Conservation (phyloP, 2,329 filamentous ascomycete genomes). For the Davidsoniella neocaledoniae region DNA sequence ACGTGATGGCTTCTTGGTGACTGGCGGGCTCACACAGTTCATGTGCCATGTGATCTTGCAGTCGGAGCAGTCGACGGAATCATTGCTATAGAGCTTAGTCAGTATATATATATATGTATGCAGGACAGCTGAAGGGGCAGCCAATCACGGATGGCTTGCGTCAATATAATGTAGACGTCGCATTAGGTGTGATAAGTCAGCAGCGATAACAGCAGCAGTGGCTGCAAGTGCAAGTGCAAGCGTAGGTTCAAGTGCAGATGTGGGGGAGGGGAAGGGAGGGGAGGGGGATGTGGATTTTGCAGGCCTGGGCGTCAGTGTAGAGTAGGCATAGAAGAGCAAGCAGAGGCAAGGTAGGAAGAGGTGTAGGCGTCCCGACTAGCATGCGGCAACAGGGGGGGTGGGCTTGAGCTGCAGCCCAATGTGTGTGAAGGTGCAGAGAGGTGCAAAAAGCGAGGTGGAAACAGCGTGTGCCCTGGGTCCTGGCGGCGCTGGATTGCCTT, state of each 20-base stretch:
- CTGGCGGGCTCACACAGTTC: slow-evolving; percentile 83
- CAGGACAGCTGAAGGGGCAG: too few relatives aligned
- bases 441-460: too few relatives aligned
- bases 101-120: background rate
- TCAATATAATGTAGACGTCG: too few relatives aligned
- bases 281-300: too few relatives aligned
- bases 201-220: background rate
- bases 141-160: too few relatives aligned
- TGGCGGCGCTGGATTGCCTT: too few relatives aligned
- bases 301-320: too few relatives aligned
- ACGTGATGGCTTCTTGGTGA: slow-evolving; percentile 89
- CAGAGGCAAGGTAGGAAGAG: background rate
- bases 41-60: slow-evolving; percentile 95
- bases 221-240: background rate
- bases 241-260: too few relatives aligned
- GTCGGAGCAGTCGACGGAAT: slow-evolving; percentile 93
- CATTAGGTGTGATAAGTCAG: background rate
- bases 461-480: too few relatives aligned
- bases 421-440: too few relatives aligned
- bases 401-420: too few relatives aligned
- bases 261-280: background rate
- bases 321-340: too few relatives aligned
- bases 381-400: background rate
- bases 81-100: slow-evolving; percentile 39
- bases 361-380: background rate